Evolutionary conservation across 176 grass and related monocot genomes (phyloP).

Genomic region (Triticum dicoccoides): DNA sequence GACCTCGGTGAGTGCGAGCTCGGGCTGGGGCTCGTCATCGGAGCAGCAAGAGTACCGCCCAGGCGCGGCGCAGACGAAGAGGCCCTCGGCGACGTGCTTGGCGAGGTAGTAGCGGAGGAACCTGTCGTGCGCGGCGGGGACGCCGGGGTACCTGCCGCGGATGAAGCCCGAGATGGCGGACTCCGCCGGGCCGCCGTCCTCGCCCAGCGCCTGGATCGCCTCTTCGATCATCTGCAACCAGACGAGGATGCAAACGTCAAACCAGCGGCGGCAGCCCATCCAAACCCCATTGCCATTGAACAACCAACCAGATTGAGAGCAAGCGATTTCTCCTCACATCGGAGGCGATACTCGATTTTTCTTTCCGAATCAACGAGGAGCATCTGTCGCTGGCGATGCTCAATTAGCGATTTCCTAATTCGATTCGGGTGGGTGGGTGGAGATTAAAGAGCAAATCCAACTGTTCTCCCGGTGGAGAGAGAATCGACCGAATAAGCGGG

Average conservation of each 20-base stretch:
- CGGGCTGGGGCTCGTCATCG: neutral
- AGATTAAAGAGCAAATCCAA: neutral
- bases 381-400: neutral
- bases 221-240: conserved; percentile 49
- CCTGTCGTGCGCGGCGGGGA: conserved; percentile 41
- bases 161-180: conserved; percentile 42
- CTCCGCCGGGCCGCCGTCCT: conserved; percentile 37
- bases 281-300: neutral
- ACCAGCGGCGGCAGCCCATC: neutral
- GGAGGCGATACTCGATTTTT: neutral
- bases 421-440: neutral
- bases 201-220: conserved; percentile 34
- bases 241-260: neutral
- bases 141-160: conserved; percentile 16
- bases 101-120: conserved; percentile 46
- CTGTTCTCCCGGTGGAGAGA: neutral
- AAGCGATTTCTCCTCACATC: neutral
- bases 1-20: neutral
- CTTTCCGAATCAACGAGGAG: neutral
- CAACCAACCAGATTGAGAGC: neutral
- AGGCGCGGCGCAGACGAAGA: conserved; percentile 9
- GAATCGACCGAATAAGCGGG: neutral
- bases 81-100: conserved; percentile 48
- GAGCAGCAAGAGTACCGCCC: conserved; percentile 19
- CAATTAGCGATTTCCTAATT: neutral